Evolutionary conservation across 75 land plant species (phyloP).

Genomic region (Cryptomeria japonica): DNA sequence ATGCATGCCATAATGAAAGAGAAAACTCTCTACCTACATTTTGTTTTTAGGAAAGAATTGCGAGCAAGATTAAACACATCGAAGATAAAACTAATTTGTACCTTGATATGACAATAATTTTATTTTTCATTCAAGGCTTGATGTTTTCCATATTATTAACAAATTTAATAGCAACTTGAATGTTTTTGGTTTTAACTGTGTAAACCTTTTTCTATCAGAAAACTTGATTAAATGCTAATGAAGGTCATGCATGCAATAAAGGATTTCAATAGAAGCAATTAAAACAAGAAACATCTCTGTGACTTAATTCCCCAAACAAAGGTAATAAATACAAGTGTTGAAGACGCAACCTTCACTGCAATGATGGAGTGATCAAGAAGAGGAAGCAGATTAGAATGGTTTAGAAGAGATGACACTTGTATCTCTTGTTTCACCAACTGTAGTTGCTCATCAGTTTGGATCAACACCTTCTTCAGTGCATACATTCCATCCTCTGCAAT

Average conservation of each 20-base stretch:
- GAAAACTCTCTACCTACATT: background rate
- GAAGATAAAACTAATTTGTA: background rate
- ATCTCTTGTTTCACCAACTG: conserved; percentile 88
- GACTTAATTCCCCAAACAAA: background rate
- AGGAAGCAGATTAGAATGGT: conserved; percentile 90
- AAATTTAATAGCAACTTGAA: background rate
- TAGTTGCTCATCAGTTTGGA: conserved; percentile 85
- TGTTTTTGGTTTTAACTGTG: too few relatives aligned
- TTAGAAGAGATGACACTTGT: conserved; percentile 72
- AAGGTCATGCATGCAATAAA: background rate
- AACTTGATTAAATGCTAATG: background rate
- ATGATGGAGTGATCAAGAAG: conserved; percentile 91
- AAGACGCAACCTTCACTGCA: conserved; percentile 70
- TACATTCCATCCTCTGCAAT: conserved; percentile 86
- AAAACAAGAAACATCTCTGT: background rate
- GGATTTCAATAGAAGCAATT: conserved; percentile 2
- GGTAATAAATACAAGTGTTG: background rate
- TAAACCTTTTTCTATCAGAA: background rate
- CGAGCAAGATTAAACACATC: background rate
- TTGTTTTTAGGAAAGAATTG: background rate
- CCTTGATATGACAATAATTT: background rate
- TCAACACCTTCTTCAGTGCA: conserved; percentile 93
- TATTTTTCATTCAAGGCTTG: background rate
- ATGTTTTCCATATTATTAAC: background rate
- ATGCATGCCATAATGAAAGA: background rate